These are phyloP conservation scores for Edaphochlamys debaryana DNA, from an alignment of 139 green algal species.

Conservation along the genomic window DNA sequence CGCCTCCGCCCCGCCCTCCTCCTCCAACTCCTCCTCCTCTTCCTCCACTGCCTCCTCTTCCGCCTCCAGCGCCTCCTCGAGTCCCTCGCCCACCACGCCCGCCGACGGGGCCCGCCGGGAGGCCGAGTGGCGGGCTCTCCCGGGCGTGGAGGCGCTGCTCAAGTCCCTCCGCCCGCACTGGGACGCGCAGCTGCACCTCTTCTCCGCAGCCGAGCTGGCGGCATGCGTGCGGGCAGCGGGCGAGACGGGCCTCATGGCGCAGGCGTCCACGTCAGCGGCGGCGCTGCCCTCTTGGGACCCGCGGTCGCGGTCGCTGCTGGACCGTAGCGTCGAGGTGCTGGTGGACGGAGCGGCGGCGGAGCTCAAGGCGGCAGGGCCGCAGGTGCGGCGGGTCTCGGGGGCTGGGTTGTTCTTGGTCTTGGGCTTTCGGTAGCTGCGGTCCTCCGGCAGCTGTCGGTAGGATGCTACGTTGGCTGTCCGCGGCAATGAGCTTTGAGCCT, in stretches of 20 bases:
- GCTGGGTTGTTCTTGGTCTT: too few relatives aligned
- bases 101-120: not conserved
- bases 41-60: not conserved
- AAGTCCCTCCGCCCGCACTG: not conserved
- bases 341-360: not conserved
- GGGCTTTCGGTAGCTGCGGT: too few relatives aligned
- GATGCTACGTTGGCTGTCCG: too few relatives aligned
- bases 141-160: not conserved
- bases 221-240: slow-evolving; percentile 2
- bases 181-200: slow-evolving; percentile 16
- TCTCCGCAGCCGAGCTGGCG: slow-evolving; percentile 1
- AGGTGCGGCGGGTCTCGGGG: slow-evolving; percentile 5
- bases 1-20: not conserved
- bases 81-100: not conserved
- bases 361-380: slow-evolving; percentile 22
- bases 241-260: not conserved
- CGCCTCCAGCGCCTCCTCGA: too few relatives aligned
- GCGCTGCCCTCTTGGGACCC: not conserved
- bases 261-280: not conserved
- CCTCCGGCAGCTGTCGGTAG: too few relatives aligned
- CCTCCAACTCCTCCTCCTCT: not conserved
- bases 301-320: not conserved
- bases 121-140: not conserved
- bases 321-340: slow-evolving; percentile 17
- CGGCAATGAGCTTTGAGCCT: too few relatives aligned